phyloP scores from a whole-genome alignment of 306 rosid genomes.

The Ochetophila trinervis region DNA sequence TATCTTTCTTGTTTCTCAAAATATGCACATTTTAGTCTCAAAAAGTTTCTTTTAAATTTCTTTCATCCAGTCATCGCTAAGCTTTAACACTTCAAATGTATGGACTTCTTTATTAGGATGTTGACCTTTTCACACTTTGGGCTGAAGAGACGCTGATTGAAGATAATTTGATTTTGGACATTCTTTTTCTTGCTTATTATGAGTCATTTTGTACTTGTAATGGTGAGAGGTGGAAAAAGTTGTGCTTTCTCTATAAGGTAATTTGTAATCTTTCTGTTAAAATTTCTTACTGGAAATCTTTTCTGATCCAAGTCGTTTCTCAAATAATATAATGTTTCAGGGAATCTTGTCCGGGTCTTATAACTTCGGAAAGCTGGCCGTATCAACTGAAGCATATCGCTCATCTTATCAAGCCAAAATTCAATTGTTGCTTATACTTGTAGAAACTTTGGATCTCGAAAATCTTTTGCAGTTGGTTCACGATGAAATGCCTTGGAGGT shows the following conservation, averaged over 20 bases:
- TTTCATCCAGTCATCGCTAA: no score
- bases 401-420: constrained; percentile 67
- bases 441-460: constrained; percentile 84
- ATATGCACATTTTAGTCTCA: no score
- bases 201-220: constrained; percentile 73
- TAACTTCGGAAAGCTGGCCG: constrained; percentile 69
- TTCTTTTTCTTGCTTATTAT: constrained; percentile 77
- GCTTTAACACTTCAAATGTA: not conserved
- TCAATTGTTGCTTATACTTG: constrained; percentile 72
- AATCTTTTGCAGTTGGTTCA: constrained; percentile 92
- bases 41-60: no score
- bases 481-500: constrained; percentile 88
- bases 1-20: not conserved
- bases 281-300: constrained; percentile 17
- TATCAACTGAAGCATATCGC: constrained; percentile 60
- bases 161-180: constrained; percentile 83
- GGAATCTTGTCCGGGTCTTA: constrained; percentile 70
- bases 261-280: constrained; percentile 16
- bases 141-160: constrained; percentile 95
- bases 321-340: constrained; percentile 39
- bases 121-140: constrained; percentile 86
- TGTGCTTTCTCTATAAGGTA: constrained; percentile 76
- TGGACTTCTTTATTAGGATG: constrained; percentile 56
- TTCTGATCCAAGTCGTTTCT: constrained; percentile 24
- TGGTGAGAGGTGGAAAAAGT: constrained; percentile 65